Evolutionary conservation across 2,329 filamentous ascomycete species (phyloP), one percentile per base, ranked within the genome.

Genomic region (Botrytis deweyae): DNA sequence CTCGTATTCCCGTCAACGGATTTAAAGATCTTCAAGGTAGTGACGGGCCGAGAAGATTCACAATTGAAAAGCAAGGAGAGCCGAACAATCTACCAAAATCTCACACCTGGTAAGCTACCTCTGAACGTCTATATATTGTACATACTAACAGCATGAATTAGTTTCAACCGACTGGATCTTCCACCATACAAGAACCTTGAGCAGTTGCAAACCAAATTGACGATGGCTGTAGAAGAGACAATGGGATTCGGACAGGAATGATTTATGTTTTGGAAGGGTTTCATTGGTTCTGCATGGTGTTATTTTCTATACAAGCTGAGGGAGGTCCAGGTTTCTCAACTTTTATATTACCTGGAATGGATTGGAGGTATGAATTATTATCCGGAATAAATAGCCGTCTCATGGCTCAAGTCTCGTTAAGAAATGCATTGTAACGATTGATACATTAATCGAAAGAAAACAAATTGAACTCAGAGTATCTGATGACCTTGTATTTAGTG

Each of bases 1-100:
- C 94, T 68, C 92, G 96, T 85, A 99, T 99, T 78, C 96, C 96
- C 0, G 96, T 99, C 84, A 99, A 99, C 83, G 96, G 96, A 12
- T 99, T 99, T 89, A 99, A 99, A 85, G 96, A 99, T 87, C 86
- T 99, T 70, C 96, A 99, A 83, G 96, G 96, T 59, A 97, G 94
- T 78, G 96, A 99, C 82, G 96, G 96, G 5, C 96, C 96, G 16
- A 89, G 96, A 83, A 87, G 96, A 76, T 99, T 99, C 81, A 99
- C 96, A 0, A 98, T 99, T 83, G 96, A 99, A 83, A 98, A 98
- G 86, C 94, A 95, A 55, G 96, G 96, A 74, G 96, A 98, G 82
- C 87, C 95, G 70, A 90, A 88, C 75, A 97, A 98, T 79, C 83
- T 99, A 81, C 96, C 96, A 46, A 99, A 99, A 85, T 96, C 94